Evolutionary conservation across 1,139 yeast genomes (phyloP).

Genomic region (Petasospora rhodanensis): DNA sequence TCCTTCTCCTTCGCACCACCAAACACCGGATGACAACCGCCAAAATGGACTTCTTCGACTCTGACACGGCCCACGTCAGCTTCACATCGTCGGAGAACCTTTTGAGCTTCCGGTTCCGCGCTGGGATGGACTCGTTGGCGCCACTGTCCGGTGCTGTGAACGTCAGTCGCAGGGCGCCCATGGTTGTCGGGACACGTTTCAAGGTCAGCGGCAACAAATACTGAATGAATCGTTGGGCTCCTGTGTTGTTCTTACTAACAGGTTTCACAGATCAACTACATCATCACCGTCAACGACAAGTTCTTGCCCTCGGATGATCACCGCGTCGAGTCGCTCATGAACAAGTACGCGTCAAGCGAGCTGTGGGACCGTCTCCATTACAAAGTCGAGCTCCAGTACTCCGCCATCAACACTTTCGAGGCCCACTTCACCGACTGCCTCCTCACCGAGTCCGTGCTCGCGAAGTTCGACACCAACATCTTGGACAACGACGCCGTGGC

Average conservation of each 20-base stretch:
- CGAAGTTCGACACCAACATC: conserved; percentile 8
- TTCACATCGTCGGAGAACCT: conserved; percentile 3
- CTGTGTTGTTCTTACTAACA: too few relatives aligned
- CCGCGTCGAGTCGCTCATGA: conserved; percentile 7
- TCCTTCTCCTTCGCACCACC: too few relatives aligned
- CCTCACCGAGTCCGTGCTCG: conserved; percentile 7
- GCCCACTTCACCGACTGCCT: conserved; percentile 6
- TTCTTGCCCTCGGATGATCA: conserved; percentile 10
- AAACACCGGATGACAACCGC: too few relatives aligned
- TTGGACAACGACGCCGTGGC: conserved; percentile 6
- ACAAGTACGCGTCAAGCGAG: background rate
- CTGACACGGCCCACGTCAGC: background rate
- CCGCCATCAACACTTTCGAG: conserved; percentile 11
- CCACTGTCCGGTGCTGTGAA: conserved; percentile 2
- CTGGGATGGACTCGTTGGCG: conserved; percentile 5
- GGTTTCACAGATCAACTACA: conserved; percentile 7
- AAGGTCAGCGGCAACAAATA: conserved; percentile 6
- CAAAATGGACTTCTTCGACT: conserved; percentile 2
- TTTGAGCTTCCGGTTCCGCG: conserved; percentile 6
- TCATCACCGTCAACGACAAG: conserved; percentile 10
- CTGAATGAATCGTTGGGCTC: too few relatives aligned
- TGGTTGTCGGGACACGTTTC: conserved; percentile 9
- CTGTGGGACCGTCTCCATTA: conserved; percentile 8
- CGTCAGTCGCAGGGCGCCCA: conserved; percentile 3
- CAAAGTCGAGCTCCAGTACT: conserved; percentile 5